A percentile compares a stretch with the other conserved stretches of the same genome.
Evolutionary conservation across 805 yeast species (phyloP).

Genomic region (Sugiyamaella marilandica): DNA sequence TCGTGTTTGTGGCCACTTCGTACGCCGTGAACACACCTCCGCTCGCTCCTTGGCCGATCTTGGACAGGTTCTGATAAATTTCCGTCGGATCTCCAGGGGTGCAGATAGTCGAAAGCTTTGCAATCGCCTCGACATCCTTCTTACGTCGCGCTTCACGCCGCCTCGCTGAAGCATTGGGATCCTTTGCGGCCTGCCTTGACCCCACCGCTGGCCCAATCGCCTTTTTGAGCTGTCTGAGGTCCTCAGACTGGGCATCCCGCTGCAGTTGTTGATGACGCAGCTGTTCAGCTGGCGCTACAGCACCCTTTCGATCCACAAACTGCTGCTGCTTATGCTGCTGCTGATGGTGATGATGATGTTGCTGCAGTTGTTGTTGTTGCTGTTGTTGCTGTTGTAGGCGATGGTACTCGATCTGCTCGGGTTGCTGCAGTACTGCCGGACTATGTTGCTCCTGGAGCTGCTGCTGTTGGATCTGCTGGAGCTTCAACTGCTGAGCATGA

Average conservation of each 20-base stretch:
- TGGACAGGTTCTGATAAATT: slow-evolving; percentile 50
- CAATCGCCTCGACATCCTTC: slow-evolving; percentile 65
- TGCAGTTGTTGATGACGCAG: slow-evolving; percentile 10
- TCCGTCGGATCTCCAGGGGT: slow-evolving; percentile 78
- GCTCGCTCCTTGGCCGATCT: slow-evolving; percentile 91
- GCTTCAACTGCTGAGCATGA: slow-evolving; percentile 14
- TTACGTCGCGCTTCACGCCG: slow-evolving; percentile 76
- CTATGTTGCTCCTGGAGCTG: slow-evolving; percentile 11
- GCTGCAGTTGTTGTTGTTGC: slow-evolving; percentile 3
- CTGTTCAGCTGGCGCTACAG: neutral
- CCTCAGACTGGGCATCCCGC: slow-evolving; percentile 21
- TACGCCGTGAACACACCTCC: slow-evolving; percentile 89
- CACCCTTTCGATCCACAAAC: neutral
- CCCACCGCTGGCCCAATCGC: slow-evolving; percentile 26
- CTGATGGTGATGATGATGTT: slow-evolving; percentile 6
- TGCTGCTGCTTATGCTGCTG: slow-evolving; percentile 8
- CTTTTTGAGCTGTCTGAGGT: slow-evolving; percentile 25
- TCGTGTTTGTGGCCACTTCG: slow-evolving; percentile 51
- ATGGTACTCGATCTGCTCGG: neutral
- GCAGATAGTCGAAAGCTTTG: slow-evolving; percentile 70
- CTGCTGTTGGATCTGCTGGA: slow-evolving; percentile 9
- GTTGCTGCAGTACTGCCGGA: neutral
- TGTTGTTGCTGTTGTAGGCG: slow-evolving; percentile 9
- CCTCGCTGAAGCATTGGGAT: slow-evolving; percentile 24
- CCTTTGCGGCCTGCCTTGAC: slow-evolving; percentile 19